Percentiles rank a stretch among this genome's conserved stretches.
Evolutionary conservation across 2,329 filamentous ascomycete genomes (phyloP).

Genomic region (Ophiocordyceps camponoti-rufipedis): DNA sequence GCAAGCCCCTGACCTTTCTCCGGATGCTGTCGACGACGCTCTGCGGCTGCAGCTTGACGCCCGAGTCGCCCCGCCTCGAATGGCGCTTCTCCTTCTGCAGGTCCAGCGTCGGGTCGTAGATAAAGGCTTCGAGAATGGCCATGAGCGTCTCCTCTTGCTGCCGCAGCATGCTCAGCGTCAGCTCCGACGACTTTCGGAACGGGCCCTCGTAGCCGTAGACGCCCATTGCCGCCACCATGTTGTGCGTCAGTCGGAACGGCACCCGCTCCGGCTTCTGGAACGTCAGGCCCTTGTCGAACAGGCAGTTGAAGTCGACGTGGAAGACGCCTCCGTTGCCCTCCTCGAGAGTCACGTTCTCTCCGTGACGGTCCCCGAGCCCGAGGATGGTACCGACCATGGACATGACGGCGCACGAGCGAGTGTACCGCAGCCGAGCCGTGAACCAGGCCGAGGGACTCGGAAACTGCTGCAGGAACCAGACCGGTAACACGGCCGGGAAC

Average conservation of each 20-base stretch:
- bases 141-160: constrained; percentile 93
- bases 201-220: constrained; percentile 87
- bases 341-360: constrained; percentile 91
- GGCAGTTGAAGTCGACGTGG: constrained; percentile 98
- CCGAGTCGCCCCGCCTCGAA: constrained; percentile 17
- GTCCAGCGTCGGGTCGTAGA: constrained; percentile 92
- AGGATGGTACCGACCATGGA: constrained; percentile 97
- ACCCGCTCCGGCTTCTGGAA: constrained; percentile 91
- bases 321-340: constrained; percentile 86
- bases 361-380: constrained; percentile 83
- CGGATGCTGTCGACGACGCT: constrained; percentile 82
- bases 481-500: constrained; percentile 70
- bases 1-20: constrained; percentile 67
- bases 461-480: constrained; percentile 94
- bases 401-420: constrained; percentile 91
- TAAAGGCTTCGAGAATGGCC: constrained; percentile 91
- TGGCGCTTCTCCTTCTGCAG: constrained; percentile 50
- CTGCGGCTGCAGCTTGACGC: constrained; percentile 34
- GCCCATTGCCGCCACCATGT: constrained; percentile 96
- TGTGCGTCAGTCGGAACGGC: constrained; percentile 92
- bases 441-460: constrained; percentile 90
- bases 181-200: constrained; percentile 77
- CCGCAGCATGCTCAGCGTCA: constrained; percentile 67
- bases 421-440: constrained; percentile 70
- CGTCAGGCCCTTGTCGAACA: constrained; percentile 94